These are phyloP conservation scores for Phytophthora palmivora DNA, from an alignment of 352 stramenopile species.

Conservation along the genomic window DNA sequence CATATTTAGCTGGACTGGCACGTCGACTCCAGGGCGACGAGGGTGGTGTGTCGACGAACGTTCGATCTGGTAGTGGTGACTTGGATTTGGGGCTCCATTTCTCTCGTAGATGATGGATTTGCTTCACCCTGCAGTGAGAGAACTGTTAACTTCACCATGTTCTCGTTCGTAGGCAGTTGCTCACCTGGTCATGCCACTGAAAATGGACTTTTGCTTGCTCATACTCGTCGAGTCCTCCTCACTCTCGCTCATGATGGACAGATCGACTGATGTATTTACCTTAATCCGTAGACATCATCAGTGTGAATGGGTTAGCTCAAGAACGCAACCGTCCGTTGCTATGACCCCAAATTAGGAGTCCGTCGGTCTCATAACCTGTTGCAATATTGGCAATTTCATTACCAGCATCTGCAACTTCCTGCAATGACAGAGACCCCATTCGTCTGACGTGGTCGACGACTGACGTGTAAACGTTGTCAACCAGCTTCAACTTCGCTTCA, in stretches of 20 bases:
- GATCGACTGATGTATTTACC: not conserved
- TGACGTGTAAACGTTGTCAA: slow-evolving; percentile 18
- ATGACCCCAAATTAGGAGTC: slow-evolving; percentile 29
- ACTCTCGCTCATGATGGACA: slow-evolving; percentile 44
- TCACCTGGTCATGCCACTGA: slow-evolving; percentile 52
- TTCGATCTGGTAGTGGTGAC: slow-evolving; percentile 17
- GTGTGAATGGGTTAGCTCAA: slow-evolving; percentile 3
- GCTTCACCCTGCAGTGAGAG: slow-evolving; percentile 41
- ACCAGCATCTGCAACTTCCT: no score
- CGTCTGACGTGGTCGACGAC: no score
- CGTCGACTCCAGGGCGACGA: slow-evolving; percentile 27
- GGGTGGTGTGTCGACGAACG: slow-evolving; percentile 22
- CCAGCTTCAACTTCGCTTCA: slow-evolving; percentile 10
- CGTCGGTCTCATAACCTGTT: no score
- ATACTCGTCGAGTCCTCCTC: slow-evolving; percentile 45
- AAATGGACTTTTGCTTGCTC: slow-evolving; percentile 53
- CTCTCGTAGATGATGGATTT: slow-evolving; percentile 61
- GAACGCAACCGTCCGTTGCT: slow-evolving; percentile 16
- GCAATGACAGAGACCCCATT: no score
- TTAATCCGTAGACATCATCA: slow-evolving; percentile 33
- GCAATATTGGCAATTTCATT: no score
- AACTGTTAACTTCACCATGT: not conserved
- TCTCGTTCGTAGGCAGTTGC: not conserved
- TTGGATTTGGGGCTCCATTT: slow-evolving; percentile 54
- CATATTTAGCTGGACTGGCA: slow-evolving; percentile 21